Conservation (phyloP, 2,329 filamentous ascomycete species). For the Exophiala spinifera region DNA sequence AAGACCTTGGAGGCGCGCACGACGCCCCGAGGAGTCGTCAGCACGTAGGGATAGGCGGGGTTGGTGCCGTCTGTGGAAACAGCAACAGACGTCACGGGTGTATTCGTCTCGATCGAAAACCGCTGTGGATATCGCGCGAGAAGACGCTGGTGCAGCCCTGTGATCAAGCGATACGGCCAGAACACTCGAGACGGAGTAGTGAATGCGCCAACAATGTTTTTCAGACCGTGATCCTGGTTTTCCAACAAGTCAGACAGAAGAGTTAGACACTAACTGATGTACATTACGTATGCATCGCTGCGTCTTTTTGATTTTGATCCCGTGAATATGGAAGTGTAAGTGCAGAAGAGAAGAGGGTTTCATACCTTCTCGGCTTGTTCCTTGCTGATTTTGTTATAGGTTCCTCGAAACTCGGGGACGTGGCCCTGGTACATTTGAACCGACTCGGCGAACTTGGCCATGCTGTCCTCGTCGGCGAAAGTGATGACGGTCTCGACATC, state of each 20-base stretch:
- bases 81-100: slow-evolving; percentile 16
- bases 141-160: not conserved
- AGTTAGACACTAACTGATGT: too few relatives aligned
- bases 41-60: slow-evolving; percentile 27
- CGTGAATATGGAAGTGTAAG: too few relatives aligned
- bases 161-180: not conserved
- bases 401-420: not conserved
- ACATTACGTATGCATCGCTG: too few relatives aligned
- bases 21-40: slow-evolving; percentile 38
- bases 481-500: not conserved
- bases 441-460: not conserved
- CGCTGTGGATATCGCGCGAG: slow-evolving; percentile 19
- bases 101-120: slow-evolving; percentile 26
- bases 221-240: not conserved
- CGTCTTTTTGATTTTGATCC: too few relatives aligned
- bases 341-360: too few relatives aligned
- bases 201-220: not conserved
- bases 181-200: not conserved
- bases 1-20: slow-evolving; percentile 37
- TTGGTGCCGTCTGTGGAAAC: not conserved
- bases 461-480: not conserved
- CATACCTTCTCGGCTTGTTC: not conserved
- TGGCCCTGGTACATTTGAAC: not conserved
- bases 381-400: not conserved
- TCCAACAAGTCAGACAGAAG: not conserved